Evolutionary conservation across 768 basidiomycete genomes (phyloP).

Genomic region (Favolaschia claudopus): DNA sequence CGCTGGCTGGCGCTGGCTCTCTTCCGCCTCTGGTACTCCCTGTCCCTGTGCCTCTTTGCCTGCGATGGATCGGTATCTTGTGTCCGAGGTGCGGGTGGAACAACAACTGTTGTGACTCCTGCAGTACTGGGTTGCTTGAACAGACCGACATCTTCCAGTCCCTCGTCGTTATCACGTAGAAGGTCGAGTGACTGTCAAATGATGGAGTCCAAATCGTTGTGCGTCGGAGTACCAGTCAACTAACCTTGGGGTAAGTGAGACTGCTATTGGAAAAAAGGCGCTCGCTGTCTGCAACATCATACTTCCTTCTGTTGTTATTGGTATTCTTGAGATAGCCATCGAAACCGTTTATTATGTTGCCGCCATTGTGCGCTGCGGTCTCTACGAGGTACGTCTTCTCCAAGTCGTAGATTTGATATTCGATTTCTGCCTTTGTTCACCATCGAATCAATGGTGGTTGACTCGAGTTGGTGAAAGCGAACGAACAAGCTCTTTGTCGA

Average conservation of each 20-base stretch:
- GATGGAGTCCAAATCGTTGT: conserved; percentile 15
- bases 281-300: conserved; percentile 80
- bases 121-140: conserved; percentile 69
- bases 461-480: neutral
- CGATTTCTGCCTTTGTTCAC: conserved; percentile 68
- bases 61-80: conserved; percentile 77
- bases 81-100: conserved; percentile 73
- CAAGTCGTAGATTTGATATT: conserved; percentile 79
- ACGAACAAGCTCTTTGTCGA: conserved; percentile 81
- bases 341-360: conserved; percentile 89
- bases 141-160: conserved; percentile 64
- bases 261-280: conserved; percentile 87
- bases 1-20: conserved; percentile 67
- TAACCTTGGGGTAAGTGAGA: conserved; percentile 75
- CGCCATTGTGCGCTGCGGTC: conserved; percentile 77
- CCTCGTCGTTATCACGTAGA: conserved; percentile 73
- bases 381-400: conserved; percentile 82
- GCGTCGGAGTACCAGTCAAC: conserved; percentile 11
- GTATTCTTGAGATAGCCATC: conserved; percentile 88
- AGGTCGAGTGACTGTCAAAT: conserved; percentile 77
- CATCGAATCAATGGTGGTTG: neutral
- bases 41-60: conserved; percentile 79
- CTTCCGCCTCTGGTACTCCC: conserved; percentile 83
- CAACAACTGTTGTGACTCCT: conserved; percentile 78
- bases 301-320: conserved; percentile 68